Evolutionary conservation across 2,329 filamentous ascomycete species (phyloP).

Genomic region (Xylaria sp.): DNA sequence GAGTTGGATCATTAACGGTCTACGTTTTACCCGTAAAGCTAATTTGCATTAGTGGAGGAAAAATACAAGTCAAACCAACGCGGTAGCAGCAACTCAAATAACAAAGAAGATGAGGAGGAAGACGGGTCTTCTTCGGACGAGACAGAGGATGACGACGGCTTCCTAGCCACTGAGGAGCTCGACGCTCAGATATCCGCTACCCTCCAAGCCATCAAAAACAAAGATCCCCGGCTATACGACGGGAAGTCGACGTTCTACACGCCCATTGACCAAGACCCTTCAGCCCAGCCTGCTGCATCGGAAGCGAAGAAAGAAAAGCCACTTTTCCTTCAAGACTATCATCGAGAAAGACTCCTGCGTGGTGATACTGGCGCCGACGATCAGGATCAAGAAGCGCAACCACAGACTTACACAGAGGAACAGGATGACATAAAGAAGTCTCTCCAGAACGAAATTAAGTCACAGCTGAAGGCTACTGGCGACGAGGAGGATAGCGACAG

Average conservation of each 20-base stretch:
- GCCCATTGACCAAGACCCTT: slow-evolving; percentile 63
- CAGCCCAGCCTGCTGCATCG: slow-evolving; percentile 43
- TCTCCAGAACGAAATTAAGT: slow-evolving; percentile 84
- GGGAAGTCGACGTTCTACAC: slow-evolving; percentile 81
- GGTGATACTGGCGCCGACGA: slow-evolving; percentile 73
- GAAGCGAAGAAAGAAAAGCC: slow-evolving; percentile 79
- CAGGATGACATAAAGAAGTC: slow-evolving; percentile 84
- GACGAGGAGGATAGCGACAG: slow-evolving; percentile 61
- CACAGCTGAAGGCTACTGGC: slow-evolving; percentile 62
- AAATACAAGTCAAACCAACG: slow-evolving; percentile 71
- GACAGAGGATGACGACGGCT: slow-evolving; percentile 89
- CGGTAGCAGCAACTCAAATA: slow-evolving; percentile 55
- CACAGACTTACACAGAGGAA: slow-evolving; percentile 85
- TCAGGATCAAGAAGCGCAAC: slow-evolving; percentile 61
- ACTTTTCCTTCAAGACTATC: slow-evolving; percentile 88
- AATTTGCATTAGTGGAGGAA: slow-evolving; percentile 77
- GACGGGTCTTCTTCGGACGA: slow-evolving; percentile 78
- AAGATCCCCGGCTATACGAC: slow-evolving; percentile 93
- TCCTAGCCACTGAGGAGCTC: slow-evolving; percentile 84
- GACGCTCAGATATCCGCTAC: slow-evolving; percentile 90
- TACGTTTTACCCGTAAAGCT: slow-evolving; percentile 26
- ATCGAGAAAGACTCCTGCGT: slow-evolving; percentile 86
- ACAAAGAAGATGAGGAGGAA: slow-evolving; percentile 65
- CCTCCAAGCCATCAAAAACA: slow-evolving; percentile 85
- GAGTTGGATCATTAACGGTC: slow-evolving; percentile 47